A percentile compares a stretch with the other conserved stretches of the same genome.
phyloP scores from a whole-genome alignment of 2,329 filamentous ascomycete species.

The Colletotrichum chlorophyti region DNA sequence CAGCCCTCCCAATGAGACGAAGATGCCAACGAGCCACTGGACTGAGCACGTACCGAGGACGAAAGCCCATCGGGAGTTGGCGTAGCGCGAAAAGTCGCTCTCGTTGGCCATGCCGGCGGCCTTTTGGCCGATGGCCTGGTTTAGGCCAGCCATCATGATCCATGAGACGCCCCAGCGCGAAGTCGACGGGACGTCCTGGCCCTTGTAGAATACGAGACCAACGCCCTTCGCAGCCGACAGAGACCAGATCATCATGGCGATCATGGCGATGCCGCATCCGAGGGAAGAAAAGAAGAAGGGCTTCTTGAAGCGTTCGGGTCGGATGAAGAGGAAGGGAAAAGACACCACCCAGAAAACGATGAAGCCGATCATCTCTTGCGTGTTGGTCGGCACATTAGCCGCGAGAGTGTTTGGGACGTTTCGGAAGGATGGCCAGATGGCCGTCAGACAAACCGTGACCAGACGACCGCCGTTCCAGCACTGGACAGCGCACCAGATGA shows the following conservation, averaged over 20 bases:
- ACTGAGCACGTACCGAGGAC: slow-evolving; percentile 43
- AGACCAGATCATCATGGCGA: slow-evolving; percentile 55
- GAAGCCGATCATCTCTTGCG: slow-evolving; percentile 53
- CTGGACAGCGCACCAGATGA: slow-evolving; percentile 45
- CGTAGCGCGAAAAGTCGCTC: slow-evolving; percentile 45
- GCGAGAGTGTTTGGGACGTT: slow-evolving; percentile 52
- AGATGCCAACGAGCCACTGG: slow-evolving; percentile 42
- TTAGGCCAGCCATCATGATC: slow-evolving; percentile 44
- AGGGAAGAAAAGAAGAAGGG: slow-evolving; percentile 50
- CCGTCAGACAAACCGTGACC: slow-evolving; percentile 44
- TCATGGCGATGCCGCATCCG: slow-evolving; percentile 52
- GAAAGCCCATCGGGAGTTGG: slow-evolving; percentile 38
- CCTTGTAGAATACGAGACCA: slow-evolving; percentile 46
- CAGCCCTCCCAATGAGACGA: slow-evolving; percentile 45
- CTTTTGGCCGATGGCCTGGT: slow-evolving; percentile 44
- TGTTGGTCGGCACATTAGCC: slow-evolving; percentile 40
- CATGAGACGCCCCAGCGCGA: slow-evolving; percentile 40
- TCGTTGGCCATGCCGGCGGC: slow-evolving; percentile 46
- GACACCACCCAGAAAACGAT: slow-evolving; percentile 59
- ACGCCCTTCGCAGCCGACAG: slow-evolving; percentile 49
- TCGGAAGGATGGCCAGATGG: slow-evolving; percentile 52
- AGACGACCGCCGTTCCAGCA: slow-evolving; percentile 2
- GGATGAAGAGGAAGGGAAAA: slow-evolving; percentile 53
- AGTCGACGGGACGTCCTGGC: neutral
- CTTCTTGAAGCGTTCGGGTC: slow-evolving; percentile 54